Percentiles rank a stretch among this genome's conserved stretches.
Conservation (phyloP, 805 yeast genomes). For the Candida palmyrensis region DNA sequence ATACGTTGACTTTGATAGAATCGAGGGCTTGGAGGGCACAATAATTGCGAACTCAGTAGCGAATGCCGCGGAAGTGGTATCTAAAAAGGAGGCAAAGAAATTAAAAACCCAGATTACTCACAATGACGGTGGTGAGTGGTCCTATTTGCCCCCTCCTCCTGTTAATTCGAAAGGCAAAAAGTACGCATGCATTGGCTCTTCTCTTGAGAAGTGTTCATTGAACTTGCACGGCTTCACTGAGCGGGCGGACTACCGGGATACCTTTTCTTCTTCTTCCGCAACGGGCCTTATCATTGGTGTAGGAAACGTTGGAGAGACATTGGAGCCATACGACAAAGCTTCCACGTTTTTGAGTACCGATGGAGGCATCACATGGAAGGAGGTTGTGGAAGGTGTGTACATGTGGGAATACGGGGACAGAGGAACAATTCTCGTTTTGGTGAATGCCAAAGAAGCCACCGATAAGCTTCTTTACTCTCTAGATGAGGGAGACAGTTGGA, state of each 20-base stretch:
- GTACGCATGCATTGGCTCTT: conserved; percentile 46
- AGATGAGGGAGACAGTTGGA: conserved; percentile 81
- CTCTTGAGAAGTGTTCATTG: conserved; percentile 64
- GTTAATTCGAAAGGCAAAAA: conserved; percentile 56
- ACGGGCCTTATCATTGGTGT: conserved; percentile 84
- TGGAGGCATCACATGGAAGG: conserved; percentile 88
- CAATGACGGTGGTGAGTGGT: conserved; percentile 92
- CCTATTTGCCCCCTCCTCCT: conserved; percentile 61
- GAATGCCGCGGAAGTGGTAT: conserved; percentile 43
- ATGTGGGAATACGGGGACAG: conserved; percentile 98
- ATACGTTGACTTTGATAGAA: conserved; percentile 82
- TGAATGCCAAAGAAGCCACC: conserved; percentile 53
- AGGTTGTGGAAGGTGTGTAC: conserved; percentile 63
- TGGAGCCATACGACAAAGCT: conserved; percentile 47
- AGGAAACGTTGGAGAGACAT: conserved; percentile 79
- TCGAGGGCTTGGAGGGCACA: conserved; percentile 82
- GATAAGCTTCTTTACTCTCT: conserved; percentile 58
- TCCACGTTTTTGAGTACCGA: conserved; percentile 80
- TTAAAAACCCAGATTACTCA: conserved; percentile 73
- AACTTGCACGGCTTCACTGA: conserved; percentile 91
- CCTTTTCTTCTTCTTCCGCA: conserved; percentile 84
- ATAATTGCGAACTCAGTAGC: conserved; percentile 65
- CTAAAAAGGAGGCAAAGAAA: conserved; percentile 44
- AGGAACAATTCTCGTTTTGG: conserved; percentile 79
- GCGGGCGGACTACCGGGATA: conserved; percentile 75